Conservation (phyloP, 345 rosid genomes). For the Geranium brycei region DNA sequence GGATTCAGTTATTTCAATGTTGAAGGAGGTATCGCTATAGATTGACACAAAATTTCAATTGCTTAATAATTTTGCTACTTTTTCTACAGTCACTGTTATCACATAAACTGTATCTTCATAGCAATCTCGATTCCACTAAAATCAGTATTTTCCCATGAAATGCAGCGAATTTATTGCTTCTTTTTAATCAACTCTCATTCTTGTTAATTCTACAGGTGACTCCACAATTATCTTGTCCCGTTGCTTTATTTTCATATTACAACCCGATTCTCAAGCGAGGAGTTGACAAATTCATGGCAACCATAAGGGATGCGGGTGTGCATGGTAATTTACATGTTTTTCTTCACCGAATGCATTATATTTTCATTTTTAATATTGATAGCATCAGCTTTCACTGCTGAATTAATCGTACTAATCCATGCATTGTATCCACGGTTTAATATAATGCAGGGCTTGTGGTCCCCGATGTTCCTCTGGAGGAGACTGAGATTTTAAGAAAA, state of each 20-base stretch:
- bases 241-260: slow-evolving; percentile 77
- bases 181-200: neutral
- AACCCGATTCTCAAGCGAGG: slow-evolving; percentile 78
- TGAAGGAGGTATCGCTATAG: slow-evolving; percentile 44
- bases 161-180: too few species aligned
- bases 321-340: slow-evolving; percentile 31
- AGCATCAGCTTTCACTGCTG: too few species aligned
- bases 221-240: slow-evolving; percentile 64
- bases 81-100: too few species aligned
- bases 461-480: slow-evolving; percentile 95
- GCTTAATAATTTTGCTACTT: too few species aligned
- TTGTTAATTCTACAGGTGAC: slow-evolving; percentile 37
- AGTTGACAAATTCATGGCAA: slow-evolving; percentile 52
- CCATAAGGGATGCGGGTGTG: slow-evolving; percentile 50
- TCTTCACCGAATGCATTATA: neutral
- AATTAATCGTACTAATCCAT: too few species aligned
- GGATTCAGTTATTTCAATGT: slow-evolving; percentile 48
- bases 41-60: too few species aligned
- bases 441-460: slow-evolving; percentile 59
- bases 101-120: too few species aligned
- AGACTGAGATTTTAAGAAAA: slow-evolving; percentile 56
- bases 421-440: too few species aligned
- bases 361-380: too few species aligned
- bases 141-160: too few species aligned
- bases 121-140: too few species aligned